phyloP scores from a whole-genome alignment of 164 flowering plant species.

The Akebia trifoliata region DNA sequence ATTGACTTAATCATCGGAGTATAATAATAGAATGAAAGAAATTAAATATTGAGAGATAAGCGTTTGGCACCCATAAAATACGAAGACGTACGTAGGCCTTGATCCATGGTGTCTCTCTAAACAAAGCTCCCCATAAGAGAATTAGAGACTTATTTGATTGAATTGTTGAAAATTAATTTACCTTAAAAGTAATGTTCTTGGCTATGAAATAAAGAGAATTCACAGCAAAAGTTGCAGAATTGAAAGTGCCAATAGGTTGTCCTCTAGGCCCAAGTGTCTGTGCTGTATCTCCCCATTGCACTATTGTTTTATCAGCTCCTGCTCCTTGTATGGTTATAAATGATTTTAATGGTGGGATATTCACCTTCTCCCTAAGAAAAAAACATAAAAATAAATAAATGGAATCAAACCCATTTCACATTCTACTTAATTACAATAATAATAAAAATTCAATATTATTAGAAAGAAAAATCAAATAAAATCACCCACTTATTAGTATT shows the following conservation, averaged over 20 bases:
- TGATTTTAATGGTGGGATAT: constrained; percentile 63
- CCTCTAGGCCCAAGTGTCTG: constrained; percentile 65
- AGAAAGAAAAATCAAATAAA: not conserved
- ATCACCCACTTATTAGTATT: not conserved
- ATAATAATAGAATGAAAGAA: too few relatives aligned
- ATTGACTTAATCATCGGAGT: too few relatives aligned
- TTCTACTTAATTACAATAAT: not conserved
- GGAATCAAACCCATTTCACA: not conserved
- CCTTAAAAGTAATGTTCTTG: constrained; percentile 97
- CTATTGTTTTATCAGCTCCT: constrained; percentile 86
- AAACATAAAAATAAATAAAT: constrained; percentile 3
- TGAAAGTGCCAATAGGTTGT: constrained; percentile 76
- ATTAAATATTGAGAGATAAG: too few relatives aligned
- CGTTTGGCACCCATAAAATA: too few relatives aligned
- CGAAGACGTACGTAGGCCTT: too few relatives aligned
- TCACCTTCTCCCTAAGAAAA: constrained; percentile 82
- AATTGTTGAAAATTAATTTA: constrained; percentile 9
- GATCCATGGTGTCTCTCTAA: too few relatives aligned
- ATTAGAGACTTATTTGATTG: too few relatives aligned
- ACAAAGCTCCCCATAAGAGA: too few relatives aligned
- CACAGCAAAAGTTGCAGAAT: constrained; percentile 92
- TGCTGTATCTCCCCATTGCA: constrained; percentile 97
- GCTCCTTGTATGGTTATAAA: constrained; percentile 88
- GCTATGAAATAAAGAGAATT: constrained; percentile 87
- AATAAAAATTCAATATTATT: not conserved